A percentile compares a stretch with the other conserved stretches of the same genome.
Conservation (phyloP, 768 basidiomycete genomes). For the Suillus luteus region DNA sequence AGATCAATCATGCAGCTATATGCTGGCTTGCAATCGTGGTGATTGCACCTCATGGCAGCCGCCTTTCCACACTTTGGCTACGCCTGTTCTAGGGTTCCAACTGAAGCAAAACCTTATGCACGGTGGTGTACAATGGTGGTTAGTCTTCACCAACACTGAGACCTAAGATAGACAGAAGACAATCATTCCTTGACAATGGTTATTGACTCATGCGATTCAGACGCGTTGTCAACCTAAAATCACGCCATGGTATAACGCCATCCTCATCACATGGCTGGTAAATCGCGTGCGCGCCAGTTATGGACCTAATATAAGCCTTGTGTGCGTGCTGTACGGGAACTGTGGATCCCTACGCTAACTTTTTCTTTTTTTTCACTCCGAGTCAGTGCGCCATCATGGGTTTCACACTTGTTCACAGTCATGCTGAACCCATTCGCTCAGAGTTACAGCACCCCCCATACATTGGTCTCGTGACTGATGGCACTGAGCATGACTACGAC, state of each 20-base stretch:
- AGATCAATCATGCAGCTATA: background rate
- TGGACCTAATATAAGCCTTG: constrained; percentile 4
- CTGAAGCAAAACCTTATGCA: background rate
- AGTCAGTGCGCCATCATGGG: background rate
- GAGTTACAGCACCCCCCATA: background rate
- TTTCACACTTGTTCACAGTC: constrained; percentile 3
- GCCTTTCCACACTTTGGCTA: background rate
- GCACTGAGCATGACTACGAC: background rate
- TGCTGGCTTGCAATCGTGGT: background rate
- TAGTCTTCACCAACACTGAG: background rate
- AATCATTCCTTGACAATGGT: constrained; percentile 4
- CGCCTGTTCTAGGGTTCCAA: background rate
- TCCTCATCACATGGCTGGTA: constrained; percentile 7
- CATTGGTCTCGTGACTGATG: background rate
- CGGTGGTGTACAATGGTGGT: constrained; percentile 6
- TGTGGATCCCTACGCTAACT: background rate
- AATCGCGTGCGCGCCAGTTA: constrained; percentile 4
- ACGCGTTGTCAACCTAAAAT: constrained; percentile 27
- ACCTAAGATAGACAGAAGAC: background rate
- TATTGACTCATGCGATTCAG: too few relatives aligned
- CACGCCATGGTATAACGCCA: constrained; percentile 34
- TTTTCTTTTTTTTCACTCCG: background rate
- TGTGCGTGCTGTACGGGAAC: background rate
- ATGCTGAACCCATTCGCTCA: background rate
- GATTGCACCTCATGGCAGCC: background rate